Base-by-base conservation (phyloP, 129 eudicot genomes). In the Saussurea involucrata region DNA sequence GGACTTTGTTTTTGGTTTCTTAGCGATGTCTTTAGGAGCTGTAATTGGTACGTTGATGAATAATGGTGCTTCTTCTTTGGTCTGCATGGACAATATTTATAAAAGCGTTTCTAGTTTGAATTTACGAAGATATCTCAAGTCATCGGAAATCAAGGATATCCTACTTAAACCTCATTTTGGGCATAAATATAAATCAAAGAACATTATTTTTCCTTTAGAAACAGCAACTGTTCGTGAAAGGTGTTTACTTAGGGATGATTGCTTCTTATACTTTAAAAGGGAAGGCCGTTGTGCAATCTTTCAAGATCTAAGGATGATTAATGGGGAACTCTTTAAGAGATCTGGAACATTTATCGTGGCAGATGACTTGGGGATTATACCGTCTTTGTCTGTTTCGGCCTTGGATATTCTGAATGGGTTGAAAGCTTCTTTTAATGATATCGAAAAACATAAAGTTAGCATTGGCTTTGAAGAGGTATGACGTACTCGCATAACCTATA, bases 391-490 rank as follows among this genome's bases (percentile, higher is more conserved):
- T 0, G 18, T 57, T 8, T 57, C 75, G 1, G 9, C 12, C 0
- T 72, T 78, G 60, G 27, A 42, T 15, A 11, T 9, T 6, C 32
- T 83, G 11, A 69, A 18, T 3, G 55, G 3, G 21, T 3, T 8
- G n/a, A 29, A 31, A 5, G 73, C 72, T 18, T 12, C 63, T 1
- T 21, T 71, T 0, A 1, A 34, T 17, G 82, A 82, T 29, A 31
- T 77, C 6, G 71, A 77, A 25, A 76, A 24, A 22, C 29, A 36
- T 25, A 65, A 33, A 29, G 15, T 72, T 32, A 72, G 25, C 29
- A 66, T 82, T 28, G 82, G 82, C 79, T 25, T 49, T 67, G 77
- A 33, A 17, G 86, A 82, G 71, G 78, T 63, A 40, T 9, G 49
- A 40, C 12, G 13, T 5, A 18, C n/a, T 15, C 2, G 0, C 24